phyloP scores from a whole-genome alignment of 1,284 basidiomycete genomes.

The Ceratobasidium sp. region DNA sequence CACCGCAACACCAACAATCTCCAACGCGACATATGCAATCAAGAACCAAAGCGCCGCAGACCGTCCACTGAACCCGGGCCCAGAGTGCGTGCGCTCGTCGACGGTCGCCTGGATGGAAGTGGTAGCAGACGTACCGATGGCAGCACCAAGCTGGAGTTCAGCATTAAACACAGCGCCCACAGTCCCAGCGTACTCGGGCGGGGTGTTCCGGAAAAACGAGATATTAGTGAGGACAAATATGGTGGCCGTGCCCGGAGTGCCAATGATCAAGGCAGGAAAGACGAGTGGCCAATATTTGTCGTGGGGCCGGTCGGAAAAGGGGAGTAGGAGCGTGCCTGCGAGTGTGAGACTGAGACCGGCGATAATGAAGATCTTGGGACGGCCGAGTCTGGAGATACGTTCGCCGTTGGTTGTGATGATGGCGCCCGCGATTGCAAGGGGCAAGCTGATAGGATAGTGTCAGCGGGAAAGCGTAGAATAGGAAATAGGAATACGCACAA shows the following conservation, averaged over 20 bases:
- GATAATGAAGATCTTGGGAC: conserved; percentile 64
- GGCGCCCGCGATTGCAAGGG: conserved; percentile 50
- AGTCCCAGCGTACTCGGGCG: conserved; percentile 46
- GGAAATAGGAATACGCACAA: conserved; percentile 47
- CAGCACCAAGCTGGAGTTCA: conserved; percentile 49
- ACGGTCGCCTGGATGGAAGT: conserved; percentile 47
- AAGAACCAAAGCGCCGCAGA: conserved; percentile 49
- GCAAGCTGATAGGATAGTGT: conserved; percentile 6
- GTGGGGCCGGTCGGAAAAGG: conserved; percentile 58
- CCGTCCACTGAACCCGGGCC: conserved; percentile 42
- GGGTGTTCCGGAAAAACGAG: conserved; percentile 39
- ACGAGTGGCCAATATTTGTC: conserved; percentile 63
- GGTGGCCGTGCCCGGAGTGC: conserved; percentile 32
- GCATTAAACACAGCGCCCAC: conserved; percentile 50
- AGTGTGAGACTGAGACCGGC: conserved; percentile 59
- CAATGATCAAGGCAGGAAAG: conserved; percentile 63
- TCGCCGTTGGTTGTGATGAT: conserved; percentile 59
- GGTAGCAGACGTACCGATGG: conserved; percentile 47
- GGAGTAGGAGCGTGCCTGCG: conserved; percentile 61
- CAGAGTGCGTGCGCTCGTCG: conserved; percentile 31
- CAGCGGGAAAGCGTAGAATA: background rate
- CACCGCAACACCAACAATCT: conserved; percentile 33
- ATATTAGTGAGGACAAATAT: conserved; percentile 42
- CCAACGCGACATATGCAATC: conserved; percentile 44
- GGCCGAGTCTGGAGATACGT: conserved; percentile 57